Conservation (phyloP, 257 asterid species). For the Solanum chiquidenum region DNA sequence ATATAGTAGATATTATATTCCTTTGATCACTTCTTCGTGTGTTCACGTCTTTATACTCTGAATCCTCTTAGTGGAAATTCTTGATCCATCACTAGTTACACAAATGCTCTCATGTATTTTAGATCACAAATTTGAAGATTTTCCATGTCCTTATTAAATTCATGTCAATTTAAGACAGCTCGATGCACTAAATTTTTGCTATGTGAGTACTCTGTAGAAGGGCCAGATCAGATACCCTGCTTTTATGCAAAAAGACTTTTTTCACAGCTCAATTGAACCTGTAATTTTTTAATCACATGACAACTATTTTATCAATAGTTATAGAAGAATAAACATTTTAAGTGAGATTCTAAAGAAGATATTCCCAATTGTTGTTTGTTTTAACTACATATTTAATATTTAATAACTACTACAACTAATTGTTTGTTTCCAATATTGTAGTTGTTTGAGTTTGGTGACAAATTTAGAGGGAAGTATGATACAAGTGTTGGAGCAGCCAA, state of each 20-base stretch:
- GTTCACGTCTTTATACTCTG: not conserved
- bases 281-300: not conserved
- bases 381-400: not conserved
- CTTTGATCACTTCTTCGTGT: not conserved
- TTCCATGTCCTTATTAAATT: not conserved
- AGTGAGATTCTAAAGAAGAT: not conserved
- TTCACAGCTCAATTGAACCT: accelerated
- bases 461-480: conserved; percentile 68
- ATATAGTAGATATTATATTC: not conserved
- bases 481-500: conserved; percentile 55
- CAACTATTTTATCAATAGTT: not conserved
- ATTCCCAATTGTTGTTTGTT: not conserved
- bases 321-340: not conserved
- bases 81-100: not conserved
- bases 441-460: conserved; percentile 86
- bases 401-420: not conserved
- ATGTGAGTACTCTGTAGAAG: not conserved
- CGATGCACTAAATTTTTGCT: not conserved
- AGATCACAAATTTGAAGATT: not conserved
- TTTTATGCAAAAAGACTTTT: not conserved
- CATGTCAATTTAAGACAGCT: not conserved
- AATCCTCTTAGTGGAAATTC: accelerated
- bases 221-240: accelerated
- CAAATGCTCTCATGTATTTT: not conserved
- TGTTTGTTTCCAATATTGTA: conserved; percentile 13